Base-by-base conservation (phyloP, 441 rosid genomes). In the Syzygium syzygioides region DNA sequence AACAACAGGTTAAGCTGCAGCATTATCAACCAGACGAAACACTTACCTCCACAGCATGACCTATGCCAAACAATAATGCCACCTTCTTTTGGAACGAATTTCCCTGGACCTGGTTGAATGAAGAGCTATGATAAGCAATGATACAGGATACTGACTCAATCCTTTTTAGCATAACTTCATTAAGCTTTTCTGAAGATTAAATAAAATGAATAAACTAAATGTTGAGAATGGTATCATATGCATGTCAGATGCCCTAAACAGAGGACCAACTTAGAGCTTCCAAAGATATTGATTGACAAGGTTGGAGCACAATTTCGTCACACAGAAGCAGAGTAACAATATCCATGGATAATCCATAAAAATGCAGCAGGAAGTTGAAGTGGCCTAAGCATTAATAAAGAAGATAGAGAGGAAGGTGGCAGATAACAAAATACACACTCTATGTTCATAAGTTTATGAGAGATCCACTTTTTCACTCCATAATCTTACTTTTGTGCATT, bases 31-130 rank as follows among this genome's bases (percentile, higher is more conserved):
- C 83, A 20, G 17, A 76, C 83, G 13, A 89, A 88, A 45, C 79
- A 92, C 91, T 94, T 94, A 96, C 99, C 98, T 98, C 99, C 23
- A 88, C 93, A 86, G 87, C 94, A 84, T 95, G 98, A 90, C 93
- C 94, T 59, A 94, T 86, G 71, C 99, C 99, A 92, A 98, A 94
- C 86, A 98, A 93, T 87, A 97, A 89, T 4, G 98, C 96, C 83
- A 91, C 96, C 91, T 97, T 98, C 94, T 98, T 98, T 92, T 95
- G 99, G 94, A 97, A 98, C 57, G 99, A 98, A 94, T 98, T 98
- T 90, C 99, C 99, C 88, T 90, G 97, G 86, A 92, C 97, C 99
- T 98, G 96, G 32, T 87, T 84, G 88, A 76, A 76, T 76, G 83
- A 41, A 60, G 52, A 76, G 17, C 52, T 76, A 76, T 76, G n/a